Evolutionary conservation across 129 eudicot species (phyloP), one percentile per base, ranked within the genome.

Genomic region (Centella asiatica): DNA sequence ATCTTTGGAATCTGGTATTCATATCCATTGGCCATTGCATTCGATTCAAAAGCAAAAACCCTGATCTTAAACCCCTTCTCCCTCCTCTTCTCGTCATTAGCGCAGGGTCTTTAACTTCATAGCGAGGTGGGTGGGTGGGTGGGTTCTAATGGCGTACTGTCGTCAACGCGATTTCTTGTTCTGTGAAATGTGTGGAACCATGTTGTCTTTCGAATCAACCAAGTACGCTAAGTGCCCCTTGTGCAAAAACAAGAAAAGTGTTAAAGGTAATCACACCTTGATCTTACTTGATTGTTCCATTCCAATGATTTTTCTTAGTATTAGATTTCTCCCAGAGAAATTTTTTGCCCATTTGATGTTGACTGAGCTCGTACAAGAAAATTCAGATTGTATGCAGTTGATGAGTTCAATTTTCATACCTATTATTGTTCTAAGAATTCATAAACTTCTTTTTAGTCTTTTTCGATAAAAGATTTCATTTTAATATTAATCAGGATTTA

Each of bases 141-240:
- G 39, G 33, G 59, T 25, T 53, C 19, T 14, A 11, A 62, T 28
- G 44, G 61, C 54, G 13, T 68, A 68, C 44, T 42, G 73, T 49
- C 81, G 51, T 22, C 77, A 76, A 55, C 79, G 89, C 37, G 94
- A 88, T 62, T 88, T 88, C 79, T 70, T 88, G 89, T 88, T 88
- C 74, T 81, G 96, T 64, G 82, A 84, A 13, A 57, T 84, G 13
- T 84, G 94, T 69, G 96, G 96, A 31, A 79, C 94, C 4, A 71
- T 88, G 84, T 76, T 88, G 17, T 63, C 79, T 2, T 74, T 84
- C 29, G 62, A 72, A 31, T 62, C 80, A 31, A 69, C 57, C 34
- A 74, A 78, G 55, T 75, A 72, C 63, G 84, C 82, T 60, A 48
- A 42, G 18, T 88, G 96, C 72, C 86, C 77, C 19, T 65, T 79